These are phyloP conservation scores for Puccinellia tenuiflora DNA, from an alignment of 176 grass and related monocot genomes.

Conservation along the genomic window DNA sequence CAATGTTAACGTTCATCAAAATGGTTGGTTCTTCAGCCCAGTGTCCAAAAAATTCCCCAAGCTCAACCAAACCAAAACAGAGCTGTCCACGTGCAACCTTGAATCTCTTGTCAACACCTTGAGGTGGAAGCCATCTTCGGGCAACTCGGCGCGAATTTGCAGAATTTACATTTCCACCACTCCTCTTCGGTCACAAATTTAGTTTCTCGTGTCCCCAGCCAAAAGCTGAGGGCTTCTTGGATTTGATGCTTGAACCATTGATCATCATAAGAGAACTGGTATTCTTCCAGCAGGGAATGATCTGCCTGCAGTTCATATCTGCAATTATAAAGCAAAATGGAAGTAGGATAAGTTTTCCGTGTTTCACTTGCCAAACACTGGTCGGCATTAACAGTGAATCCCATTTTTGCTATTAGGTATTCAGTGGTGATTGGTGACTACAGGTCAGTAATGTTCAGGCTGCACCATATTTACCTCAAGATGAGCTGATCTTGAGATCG, in stretches of 20 bases:
- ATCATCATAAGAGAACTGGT: conserved; percentile 57
- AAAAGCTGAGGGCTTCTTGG: conserved; percentile 49
- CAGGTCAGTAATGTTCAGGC: conserved; percentile 14
- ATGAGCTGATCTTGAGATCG: conserved; percentile 56
- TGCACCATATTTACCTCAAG: conserved; percentile 49
- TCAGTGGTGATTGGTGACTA: not conserved
- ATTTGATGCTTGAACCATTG: conserved; percentile 59
- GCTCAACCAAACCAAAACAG: not conserved
- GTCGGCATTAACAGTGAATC: not conserved
- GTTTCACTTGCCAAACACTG: not conserved
- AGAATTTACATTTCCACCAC: conserved; percentile 65
- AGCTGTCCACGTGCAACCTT: not conserved
- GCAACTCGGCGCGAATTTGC: conserved; percentile 53
- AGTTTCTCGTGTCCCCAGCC: conserved; percentile 41
- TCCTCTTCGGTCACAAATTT: conserved; percentile 63
- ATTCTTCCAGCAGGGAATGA: conserved; percentile 66
- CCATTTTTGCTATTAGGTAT: not conserved
- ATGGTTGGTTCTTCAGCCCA: not conserved
- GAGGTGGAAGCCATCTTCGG: conserved; percentile 26
- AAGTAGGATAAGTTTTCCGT: not conserved
- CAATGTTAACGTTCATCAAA: not conserved
- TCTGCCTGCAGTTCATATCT: conserved; percentile 87
- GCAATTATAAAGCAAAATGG: conserved; percentile 6
- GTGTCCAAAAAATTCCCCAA: not conserved
- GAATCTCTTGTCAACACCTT: conserved; percentile 6